A percentile compares a stretch with the other conserved stretches of the same genome.
Conservation (phyloP, 1,139 yeast species). For the Kodamaea sp. region DNA sequence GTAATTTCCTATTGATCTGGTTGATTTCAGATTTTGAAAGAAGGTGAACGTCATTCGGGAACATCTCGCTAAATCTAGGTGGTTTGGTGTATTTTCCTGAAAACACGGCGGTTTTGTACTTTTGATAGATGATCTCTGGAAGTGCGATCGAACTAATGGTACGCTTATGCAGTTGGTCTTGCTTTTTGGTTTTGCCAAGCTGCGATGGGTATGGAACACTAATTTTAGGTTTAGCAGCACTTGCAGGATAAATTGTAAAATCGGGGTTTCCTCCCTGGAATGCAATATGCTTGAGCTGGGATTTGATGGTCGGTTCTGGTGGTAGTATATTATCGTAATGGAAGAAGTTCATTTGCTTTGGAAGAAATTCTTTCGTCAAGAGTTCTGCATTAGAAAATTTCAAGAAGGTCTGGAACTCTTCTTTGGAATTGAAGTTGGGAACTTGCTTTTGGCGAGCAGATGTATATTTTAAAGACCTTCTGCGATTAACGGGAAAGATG, state of each 20-base stretch:
- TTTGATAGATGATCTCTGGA: slow-evolving; percentile 15
- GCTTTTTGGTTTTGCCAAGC: not conserved
- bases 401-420: slow-evolving; percentile 30
- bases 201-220: not conserved
- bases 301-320: slow-evolving; percentile 24
- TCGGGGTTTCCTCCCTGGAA: not conserved
- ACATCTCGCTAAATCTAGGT: slow-evolving; percentile 31
- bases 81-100: slow-evolving; percentile 21
- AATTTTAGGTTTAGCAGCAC: not conserved
- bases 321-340: slow-evolving; percentile 22
- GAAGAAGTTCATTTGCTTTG: slow-evolving; percentile 29
- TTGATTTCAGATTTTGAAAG: slow-evolving; percentile 28
- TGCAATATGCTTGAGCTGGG: slow-evolving; percentile 5
- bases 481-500: slow-evolving; percentile 39
- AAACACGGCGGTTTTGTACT: slow-evolving; percentile 33
- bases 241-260: not conserved
- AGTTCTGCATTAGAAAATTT: slow-evolving; percentile 23
- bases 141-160: slow-evolving; percentile 9
- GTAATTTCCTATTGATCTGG: slow-evolving; percentile 31
- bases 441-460: slow-evolving; percentile 16
- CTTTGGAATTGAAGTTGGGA: slow-evolving; percentile 27
- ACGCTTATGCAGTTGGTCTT: slow-evolving; percentile 4
- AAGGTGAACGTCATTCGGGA: slow-evolving; percentile 31
- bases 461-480: slow-evolving; percentile 34
- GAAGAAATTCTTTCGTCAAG: slow-evolving; percentile 31